Conservation (phyloP, 2,329 filamentous ascomycete genomes). For the Apiospora arundinis region DNA sequence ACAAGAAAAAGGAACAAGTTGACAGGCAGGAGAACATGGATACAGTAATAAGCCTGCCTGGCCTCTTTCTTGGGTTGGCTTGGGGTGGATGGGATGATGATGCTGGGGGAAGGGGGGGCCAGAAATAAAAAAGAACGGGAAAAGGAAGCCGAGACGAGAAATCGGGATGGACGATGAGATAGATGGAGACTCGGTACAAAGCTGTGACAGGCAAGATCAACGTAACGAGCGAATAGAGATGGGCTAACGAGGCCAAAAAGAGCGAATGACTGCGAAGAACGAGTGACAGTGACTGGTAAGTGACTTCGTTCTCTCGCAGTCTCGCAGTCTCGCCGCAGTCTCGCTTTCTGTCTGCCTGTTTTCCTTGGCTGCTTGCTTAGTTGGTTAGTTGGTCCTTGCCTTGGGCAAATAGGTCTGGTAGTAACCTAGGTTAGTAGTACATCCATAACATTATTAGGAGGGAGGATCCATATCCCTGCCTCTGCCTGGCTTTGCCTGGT, state of each 20-base stretch:
- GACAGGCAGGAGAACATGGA: constrained; percentile 13
- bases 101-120: neutral
- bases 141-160: neutral
- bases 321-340: neutral
- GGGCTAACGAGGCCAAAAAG: neutral
- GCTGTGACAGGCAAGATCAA: constrained; percentile 16
- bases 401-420: neutral
- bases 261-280: neutral
- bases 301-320: too few species aligned
- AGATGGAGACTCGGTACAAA: neutral
- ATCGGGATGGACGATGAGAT: neutral
- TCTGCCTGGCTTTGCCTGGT: too few species aligned
- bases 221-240: neutral
- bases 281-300: neutral
- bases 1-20: constrained; percentile 13
- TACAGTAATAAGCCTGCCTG: constrained; percentile 13
- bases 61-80: neutral
- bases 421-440: too few species aligned
- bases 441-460: too few species aligned
- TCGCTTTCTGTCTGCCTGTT: too few species aligned
- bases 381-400: neutral
- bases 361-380: too few species aligned
- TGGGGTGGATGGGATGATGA: neutral
- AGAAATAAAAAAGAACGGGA: neutral
- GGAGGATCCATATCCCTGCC: neutral